Percentiles rank a stretch among this genome's conserved stretches.
Conservation (phyloP, 75 land plant species). For the Cupressus sempervirens region DNA sequence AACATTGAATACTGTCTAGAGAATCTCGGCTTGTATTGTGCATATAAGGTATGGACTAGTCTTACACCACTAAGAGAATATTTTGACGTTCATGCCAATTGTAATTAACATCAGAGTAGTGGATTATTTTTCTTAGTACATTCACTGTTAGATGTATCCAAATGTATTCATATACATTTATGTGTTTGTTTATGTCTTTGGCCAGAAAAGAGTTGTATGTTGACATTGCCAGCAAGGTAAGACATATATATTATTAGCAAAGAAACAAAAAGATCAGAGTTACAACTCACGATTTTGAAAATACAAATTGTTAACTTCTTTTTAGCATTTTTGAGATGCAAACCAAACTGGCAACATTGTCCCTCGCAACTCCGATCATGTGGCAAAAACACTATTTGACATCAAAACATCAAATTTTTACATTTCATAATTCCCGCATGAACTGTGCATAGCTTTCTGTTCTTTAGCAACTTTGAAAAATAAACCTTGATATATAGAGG, state of each 20-base stretch:
- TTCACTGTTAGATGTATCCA: neutral
- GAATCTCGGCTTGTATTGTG: constrained; percentile 71
- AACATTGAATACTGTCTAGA: constrained; percentile 65
- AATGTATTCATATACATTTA: neutral
- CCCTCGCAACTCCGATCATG: too few species aligned
- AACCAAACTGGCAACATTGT: neutral
- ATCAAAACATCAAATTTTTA: neutral
- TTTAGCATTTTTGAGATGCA: neutral
- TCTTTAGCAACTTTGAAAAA: neutral
- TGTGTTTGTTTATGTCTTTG: neutral
- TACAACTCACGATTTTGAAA: neutral
- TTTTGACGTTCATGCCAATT: neutral
- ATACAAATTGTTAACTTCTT: neutral
- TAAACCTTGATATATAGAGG: neutral
- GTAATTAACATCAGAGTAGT: neutral
- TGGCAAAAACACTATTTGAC: too few species aligned
- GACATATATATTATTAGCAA: neutral
- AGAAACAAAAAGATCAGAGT: neutral
- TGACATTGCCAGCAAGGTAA: neutral
- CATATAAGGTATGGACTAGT: constrained; percentile 52
- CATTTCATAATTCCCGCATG: neutral
- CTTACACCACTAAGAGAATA: neutral
- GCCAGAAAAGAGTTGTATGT: neutral
- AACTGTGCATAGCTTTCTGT: neutral
- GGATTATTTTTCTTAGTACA: neutral